Evolutionary conservation across 805 yeast species (phyloP).

Genomic region (Clavispora vitiphila): DNA sequence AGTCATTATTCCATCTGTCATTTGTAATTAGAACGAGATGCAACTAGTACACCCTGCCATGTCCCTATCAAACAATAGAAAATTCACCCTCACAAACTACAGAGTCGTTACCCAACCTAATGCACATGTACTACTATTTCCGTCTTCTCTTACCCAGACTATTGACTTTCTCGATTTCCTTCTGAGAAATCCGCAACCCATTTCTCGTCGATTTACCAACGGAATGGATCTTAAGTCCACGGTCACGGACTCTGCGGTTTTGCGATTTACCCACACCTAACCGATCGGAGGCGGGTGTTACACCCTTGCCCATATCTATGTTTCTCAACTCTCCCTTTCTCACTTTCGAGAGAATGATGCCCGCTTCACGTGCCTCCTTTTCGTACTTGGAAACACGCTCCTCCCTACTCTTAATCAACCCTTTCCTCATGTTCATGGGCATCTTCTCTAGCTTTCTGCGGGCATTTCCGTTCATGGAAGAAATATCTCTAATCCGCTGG

Average conservation of each 20-base stretch:
- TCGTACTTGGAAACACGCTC: conserved; percentile 54
- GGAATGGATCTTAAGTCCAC: conserved; percentile 72
- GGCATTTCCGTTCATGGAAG: conserved; percentile 37
- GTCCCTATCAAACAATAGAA: too few relatives aligned
- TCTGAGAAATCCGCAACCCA: conserved; percentile 67
- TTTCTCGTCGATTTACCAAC: conserved; percentile 76
- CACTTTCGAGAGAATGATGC: conserved; percentile 74
- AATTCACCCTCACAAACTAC: too few relatives aligned
- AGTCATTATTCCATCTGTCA: too few relatives aligned
- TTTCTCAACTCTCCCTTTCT: conserved; percentile 63
- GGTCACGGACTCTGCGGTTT: conserved; percentile 48
- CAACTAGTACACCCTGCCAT: too few relatives aligned
- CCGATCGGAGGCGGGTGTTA: conserved; percentile 45
- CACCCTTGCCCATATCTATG: conserved; percentile 50
- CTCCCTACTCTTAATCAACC: conserved; percentile 61
- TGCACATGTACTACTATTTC: conserved; percentile 1
- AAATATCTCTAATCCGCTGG: conserved; percentile 46
- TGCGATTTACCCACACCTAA: conserved; percentile 44
- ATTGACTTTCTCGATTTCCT: conserved; percentile 53
- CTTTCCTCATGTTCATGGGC: conserved; percentile 87
- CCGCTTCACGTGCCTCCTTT: conserved; percentile 81
- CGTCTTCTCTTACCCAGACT: conserved; percentile 7
- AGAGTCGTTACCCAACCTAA: neutral
- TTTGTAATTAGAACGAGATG: too few relatives aligned
- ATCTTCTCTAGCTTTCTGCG: conserved; percentile 60